Conservation (phyloP, 257 asterid species). For the Catharanthus roseus region DNA sequence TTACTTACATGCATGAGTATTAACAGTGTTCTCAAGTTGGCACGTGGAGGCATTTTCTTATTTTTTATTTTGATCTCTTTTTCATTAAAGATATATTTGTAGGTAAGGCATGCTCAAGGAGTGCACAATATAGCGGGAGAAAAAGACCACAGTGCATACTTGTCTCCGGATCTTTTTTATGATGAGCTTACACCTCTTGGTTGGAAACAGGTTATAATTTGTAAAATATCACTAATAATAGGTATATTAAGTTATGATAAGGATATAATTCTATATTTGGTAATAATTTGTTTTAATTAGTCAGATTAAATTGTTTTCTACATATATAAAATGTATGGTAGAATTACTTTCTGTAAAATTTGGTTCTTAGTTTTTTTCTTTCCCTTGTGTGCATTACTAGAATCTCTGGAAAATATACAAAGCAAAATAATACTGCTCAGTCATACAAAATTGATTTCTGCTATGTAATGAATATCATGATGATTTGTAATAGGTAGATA, state of each 20-base stretch:
- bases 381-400: not conserved
- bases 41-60: not conserved
- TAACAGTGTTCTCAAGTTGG: not conserved
- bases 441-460: not conserved
- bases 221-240: not conserved
- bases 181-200: constrained; percentile 92
- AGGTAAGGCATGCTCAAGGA: constrained; percentile 99
- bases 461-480: not conserved
- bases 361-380: not conserved
- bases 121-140: constrained; percentile 94
- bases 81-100: not conserved
- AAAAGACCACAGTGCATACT: constrained; percentile 73
- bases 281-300: not conserved
- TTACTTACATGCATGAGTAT: not conserved
- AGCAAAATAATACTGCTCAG: not conserved
- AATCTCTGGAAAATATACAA: not conserved
- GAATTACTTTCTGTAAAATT: not conserved
- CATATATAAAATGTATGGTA: not conserved
- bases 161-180: constrained; percentile 73
- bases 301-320: not conserved
- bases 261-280: not conserved
- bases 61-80: not conserved
- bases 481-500: constrained; percentile 60
- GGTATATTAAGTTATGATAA: not conserved
- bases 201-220: constrained; percentile 77